phyloP scores from a whole-genome alignment of 1,139 yeast genomes.

The Hansenula lynferdii region DNA sequence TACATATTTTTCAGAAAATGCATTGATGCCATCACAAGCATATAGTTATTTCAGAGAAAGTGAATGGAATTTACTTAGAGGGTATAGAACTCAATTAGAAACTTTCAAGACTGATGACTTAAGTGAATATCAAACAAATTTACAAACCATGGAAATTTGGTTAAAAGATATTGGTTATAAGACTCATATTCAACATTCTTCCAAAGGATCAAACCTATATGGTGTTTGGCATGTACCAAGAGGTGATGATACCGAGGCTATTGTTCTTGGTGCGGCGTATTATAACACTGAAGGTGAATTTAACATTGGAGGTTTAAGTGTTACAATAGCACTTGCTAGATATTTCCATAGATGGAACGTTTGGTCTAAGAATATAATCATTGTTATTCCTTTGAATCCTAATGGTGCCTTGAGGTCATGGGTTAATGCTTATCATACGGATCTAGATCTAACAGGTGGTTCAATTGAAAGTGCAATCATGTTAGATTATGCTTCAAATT shows the following conservation, averaged over 20 bases:
- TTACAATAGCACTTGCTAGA: constrained; percentile 68
- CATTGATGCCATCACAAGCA: constrained; percentile 95
- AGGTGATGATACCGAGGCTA: constrained; percentile 95
- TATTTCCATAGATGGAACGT: constrained; percentile 83
- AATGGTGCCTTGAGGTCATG: constrained; percentile 70
- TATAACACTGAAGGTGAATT: constrained; percentile 46
- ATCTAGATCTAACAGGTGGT: constrained; percentile 89
- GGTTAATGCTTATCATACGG: constrained; percentile 92
- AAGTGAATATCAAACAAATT: constrained; percentile 21
- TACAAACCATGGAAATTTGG: constrained; percentile 55
- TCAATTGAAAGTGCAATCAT: constrained; percentile 89
- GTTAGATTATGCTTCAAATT: constrained; percentile 66
- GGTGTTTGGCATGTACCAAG: constrained; percentile 89
- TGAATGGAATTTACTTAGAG: constrained; percentile 91
- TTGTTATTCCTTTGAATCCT: constrained; percentile 77
- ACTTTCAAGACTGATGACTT: constrained; percentile 24
- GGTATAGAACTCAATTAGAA: constrained; percentile 54
- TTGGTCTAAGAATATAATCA: constrained; percentile 92
- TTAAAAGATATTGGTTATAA: constrained; percentile 69
- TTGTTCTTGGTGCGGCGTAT: constrained; percentile 93
- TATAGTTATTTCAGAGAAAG: constrained; percentile 88
- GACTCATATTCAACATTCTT: constrained; percentile 46
- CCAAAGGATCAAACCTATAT: constrained; percentile 56
- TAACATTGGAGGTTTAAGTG: constrained; percentile 79
- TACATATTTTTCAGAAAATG: constrained; percentile 92